These are phyloP conservation scores for Alternaria sp. DNA, from an alignment of 2,329 filamentous ascomycete species.

Conservation along the genomic window DNA sequence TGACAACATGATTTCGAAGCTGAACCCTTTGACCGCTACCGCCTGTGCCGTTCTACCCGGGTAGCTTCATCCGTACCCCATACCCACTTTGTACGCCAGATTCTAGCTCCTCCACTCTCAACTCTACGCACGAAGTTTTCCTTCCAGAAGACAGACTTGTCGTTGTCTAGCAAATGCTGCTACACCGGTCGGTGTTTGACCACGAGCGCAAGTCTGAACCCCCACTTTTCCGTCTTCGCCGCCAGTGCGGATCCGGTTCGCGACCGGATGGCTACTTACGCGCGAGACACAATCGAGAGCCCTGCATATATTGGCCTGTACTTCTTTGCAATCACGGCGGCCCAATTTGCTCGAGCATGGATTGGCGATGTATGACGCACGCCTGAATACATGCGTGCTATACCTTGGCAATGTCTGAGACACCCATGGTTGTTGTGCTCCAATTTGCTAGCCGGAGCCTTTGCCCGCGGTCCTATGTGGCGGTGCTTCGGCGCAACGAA, in stretches of 20 bases:
- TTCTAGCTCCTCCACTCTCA: neutral
- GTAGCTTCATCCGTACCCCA: constrained; percentile 1
- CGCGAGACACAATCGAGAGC: neutral
- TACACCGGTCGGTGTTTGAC: constrained; percentile 7
- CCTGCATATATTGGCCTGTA: constrained; percentile 5
- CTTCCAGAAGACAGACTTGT: neutral
- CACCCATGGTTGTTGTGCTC: neutral
- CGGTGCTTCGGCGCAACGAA: constrained; percentile 8
- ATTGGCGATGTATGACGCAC: neutral
- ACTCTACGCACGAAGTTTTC: neutral
- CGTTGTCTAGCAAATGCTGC: neutral
- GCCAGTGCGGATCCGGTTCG: constrained; percentile 16
- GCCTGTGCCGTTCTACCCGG: constrained; percentile 2
- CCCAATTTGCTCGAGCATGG: neutral
- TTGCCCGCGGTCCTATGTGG: constrained; percentile 2
- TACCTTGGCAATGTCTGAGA: neutral
- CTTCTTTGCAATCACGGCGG: neutral
- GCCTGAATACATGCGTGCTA: neutral
- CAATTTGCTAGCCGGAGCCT: neutral
- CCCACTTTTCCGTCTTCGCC: constrained; percentile 6
- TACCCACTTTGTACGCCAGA: constrained; percentile 1
- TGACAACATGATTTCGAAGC: neutral
- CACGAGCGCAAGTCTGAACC: neutral
- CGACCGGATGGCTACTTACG: neutral
- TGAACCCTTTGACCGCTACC: neutral